Percentiles rank a stretch among this genome's conserved stretches.
Evolutionary conservation across 768 basidiomycete species (phyloP).

Genomic region (Mycena indigotica): DNA sequence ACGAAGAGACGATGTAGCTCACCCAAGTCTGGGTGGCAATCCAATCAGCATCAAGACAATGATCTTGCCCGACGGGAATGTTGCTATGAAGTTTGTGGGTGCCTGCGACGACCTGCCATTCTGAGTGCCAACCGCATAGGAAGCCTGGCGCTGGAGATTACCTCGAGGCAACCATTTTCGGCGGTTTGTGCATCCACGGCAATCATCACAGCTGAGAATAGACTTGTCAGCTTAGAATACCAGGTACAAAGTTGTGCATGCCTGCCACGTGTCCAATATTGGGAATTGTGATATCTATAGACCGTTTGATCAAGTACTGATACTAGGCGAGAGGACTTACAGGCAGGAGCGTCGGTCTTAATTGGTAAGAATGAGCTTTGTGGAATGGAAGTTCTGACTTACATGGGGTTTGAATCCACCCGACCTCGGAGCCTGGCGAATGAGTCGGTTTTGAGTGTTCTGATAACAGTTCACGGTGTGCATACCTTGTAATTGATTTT

Average conservation of each 20-base stretch:
- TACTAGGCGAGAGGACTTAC: not conserved
- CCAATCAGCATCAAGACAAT: slow-evolving; percentile 15
- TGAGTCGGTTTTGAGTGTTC: not conserved
- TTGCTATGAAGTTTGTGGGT: slow-evolving; percentile 18
- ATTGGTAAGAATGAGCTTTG: not conserved
- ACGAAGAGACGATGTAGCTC: not conserved
- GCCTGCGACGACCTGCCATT: slow-evolving; percentile 16
- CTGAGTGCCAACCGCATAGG: not conserved
- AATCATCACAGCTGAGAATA: slow-evolving; percentile 12
- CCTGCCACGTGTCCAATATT: slow-evolving; percentile 13
- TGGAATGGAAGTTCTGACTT: not conserved
- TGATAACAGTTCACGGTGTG: not conserved
- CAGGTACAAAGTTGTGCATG: not conserved
- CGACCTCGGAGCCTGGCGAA: slow-evolving; percentile 6
- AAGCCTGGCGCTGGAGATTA: too few relatives aligned
- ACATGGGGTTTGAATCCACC: slow-evolving; percentile 22
- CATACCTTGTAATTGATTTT: slow-evolving; percentile 24
- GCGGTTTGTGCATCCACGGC: slow-evolving; percentile 16
- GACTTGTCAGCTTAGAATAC: not conserved
- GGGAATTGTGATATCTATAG: slow-evolving; percentile 11
- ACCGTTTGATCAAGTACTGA: not conserved
- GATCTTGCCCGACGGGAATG: slow-evolving; percentile 15
- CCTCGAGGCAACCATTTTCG: slow-evolving; percentile 21
- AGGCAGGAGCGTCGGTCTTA: slow-evolving; percentile 17
- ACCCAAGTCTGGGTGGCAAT: slow-evolving; percentile 17